Percentiles rank a stretch among this genome's conserved stretches.
phyloP scores from a whole-genome alignment of 225 moss, liverwort and hornwort genomes.

The Rhytidiadelphus loreus region DNA sequence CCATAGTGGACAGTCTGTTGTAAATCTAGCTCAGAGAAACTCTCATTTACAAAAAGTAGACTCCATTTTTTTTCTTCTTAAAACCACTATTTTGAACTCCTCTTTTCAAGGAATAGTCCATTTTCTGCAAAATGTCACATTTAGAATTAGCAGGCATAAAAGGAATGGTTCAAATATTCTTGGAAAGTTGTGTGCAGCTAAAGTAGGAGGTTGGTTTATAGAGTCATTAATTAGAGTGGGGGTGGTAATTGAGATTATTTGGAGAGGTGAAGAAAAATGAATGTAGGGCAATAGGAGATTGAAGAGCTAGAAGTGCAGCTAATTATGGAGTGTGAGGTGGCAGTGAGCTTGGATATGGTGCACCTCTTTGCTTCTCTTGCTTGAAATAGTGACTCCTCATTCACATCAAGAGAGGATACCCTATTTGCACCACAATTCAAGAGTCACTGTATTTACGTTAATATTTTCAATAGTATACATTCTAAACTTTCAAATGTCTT shows the following conservation, averaged over 20 bases:
- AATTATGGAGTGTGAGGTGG: neutral
- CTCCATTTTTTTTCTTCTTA: no score
- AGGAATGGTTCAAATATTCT: neutral
- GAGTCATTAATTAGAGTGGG: neutral
- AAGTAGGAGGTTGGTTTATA: neutral
- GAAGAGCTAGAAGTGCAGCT: neutral
- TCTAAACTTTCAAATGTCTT: no score
- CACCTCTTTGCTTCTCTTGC: neutral
- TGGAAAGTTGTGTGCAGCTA: neutral
- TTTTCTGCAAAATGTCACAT: neutral
- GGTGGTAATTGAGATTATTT: neutral
- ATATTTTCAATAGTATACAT: neutral
- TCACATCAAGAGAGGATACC: neutral
- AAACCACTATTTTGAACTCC: no score
- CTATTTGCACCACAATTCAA: neutral
- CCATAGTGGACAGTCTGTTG: neutral
- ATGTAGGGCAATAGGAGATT: neutral
- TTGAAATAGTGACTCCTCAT: neutral
- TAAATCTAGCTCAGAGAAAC: neutral
- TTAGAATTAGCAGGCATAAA: neutral
- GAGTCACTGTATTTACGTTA: fast-evolving
- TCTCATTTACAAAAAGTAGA: neutral
- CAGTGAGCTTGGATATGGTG: neutral
- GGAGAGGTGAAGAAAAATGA: neutral
- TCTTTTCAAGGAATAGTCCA: neutral